Evolutionary conservation across 768 basidiomycete genomes (phyloP).

Genomic region (Boletus eberwhitei): DNA sequence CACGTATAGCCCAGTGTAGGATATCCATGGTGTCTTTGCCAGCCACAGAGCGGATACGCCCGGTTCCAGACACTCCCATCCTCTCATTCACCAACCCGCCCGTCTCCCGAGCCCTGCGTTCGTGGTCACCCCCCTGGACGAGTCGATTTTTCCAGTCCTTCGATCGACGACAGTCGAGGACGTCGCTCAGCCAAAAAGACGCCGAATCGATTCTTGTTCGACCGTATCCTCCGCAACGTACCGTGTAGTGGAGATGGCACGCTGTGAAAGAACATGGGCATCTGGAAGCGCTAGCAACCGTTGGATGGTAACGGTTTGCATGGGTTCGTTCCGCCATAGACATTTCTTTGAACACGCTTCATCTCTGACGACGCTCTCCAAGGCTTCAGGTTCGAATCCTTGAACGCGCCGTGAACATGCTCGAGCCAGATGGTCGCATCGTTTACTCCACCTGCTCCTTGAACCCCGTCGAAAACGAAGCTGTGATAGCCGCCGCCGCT

Average conservation of each 20-base stretch:
- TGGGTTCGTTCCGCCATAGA: constrained; percentile 45
- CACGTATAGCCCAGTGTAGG: no score
- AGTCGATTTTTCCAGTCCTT: constrained; percentile 76
- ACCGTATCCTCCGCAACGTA: constrained; percentile 93
- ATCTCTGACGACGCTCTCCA: constrained; percentile 8
- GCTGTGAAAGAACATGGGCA: constrained; percentile 87
- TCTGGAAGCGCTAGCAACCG: constrained; percentile 91
- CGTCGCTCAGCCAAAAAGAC: constrained; percentile 36
- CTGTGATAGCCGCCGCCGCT: constrained; percentile 87
- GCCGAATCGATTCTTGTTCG: constrained; percentile 67
- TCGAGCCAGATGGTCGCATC: constrained; percentile 77
- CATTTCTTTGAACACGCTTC: background rate
- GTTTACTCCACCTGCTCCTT: constrained; percentile 98
- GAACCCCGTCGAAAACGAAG: constrained; percentile 97
- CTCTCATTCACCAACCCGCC: constrained; percentile 96
- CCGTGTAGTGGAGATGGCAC: constrained; percentile 99
- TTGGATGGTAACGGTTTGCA: constrained; percentile 92
- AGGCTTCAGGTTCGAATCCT: constrained; percentile 93
- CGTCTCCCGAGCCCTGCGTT: constrained; percentile 88
- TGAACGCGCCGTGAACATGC: constrained; percentile 86
- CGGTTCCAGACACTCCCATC: constrained; percentile 89
- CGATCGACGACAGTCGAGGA: constrained; percentile 28
- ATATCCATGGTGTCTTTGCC: no score
- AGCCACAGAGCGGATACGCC: no score
- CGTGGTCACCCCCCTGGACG: constrained; percentile 96